Base-by-base conservation (phyloP, 2,329 filamentous ascomycete genomes). In the Fonsecaea nubica region DNA sequence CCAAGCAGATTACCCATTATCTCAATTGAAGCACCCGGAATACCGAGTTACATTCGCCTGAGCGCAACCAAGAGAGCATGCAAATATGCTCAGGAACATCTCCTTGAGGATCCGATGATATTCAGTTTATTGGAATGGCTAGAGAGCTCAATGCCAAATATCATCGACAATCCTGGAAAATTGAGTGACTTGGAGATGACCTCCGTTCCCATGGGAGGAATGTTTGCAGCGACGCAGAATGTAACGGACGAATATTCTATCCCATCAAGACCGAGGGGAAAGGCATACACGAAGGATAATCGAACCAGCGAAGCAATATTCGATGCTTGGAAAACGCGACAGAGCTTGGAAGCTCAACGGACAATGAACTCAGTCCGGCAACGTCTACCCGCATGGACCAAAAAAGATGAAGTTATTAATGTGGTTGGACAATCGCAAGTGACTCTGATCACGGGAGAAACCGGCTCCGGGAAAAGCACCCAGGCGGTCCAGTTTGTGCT, bases 401-500 rank as follows among this genome's bases (percentile, higher is more conserved):
- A 95, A 73, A 89, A 87, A 72, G 89, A 94, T 21, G 83, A 85
- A 1, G 92, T 99, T 35, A 87, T 98, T 9, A 78, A 86, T 21
- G 90, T 91, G 0, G 91, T 99, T 57, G 85, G 85, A 50, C 81
- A 84, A 4, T 88, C 94, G 74, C 90, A 97, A 77, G 93, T 99
- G 58, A 97, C 92, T 0, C 97, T 99, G 74, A 95, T 99, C 73
- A 96, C 93, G 52, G 95, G 95, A 72, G 95, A 98, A 80, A 99
- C 95, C 3, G 95, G 95, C 61, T 97, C 92, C 18, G 95, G 95
- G 75, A 99, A 99, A 79, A 97, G 92, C 57, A 98, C 95, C 0
- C 95, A 99, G 77, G 95, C 92, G 2, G 92, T 98, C 38, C 95
- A 99, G 77, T 99, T 98, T 77, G 85, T 99, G 52, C 84, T 99